Evolutionary conservation across 106 monocot genomes (phyloP), one percentile per base, ranked within the genome.

Genomic region (Dendrobium officinale): DNA sequence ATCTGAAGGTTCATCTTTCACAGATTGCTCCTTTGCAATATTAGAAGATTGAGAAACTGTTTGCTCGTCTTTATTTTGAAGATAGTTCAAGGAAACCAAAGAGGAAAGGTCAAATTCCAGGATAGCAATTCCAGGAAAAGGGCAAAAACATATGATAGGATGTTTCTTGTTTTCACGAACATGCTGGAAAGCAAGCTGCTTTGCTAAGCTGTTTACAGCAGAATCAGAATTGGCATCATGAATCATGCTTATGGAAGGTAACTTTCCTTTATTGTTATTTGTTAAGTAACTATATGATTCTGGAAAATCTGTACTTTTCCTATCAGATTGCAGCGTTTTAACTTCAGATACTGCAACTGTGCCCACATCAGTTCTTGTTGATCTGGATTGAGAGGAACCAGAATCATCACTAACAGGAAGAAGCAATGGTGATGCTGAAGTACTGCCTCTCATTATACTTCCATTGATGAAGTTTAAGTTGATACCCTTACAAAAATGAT

Each of bases 71-170:
- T 20, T 47, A 75, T 55, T 85, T 64, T 72, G 48, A n/a, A 22
- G 16, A 72, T 41, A 27, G 0, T 67, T 72, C 44, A 79, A 70
- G 22, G 86, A 86, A 85, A 93, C 84, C 16, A 99, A 48, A 64
- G 88, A 84, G 26, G 83, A 85, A 82, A 99, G 89, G 40, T 95
- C 98, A 87, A 99, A 99, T 74, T 87, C 89, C 82, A 95, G 72
- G 47, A 74, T 81, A 47, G 88, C 88, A 77, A 99, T 86, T 24
- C 93, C 98, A 80, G 98, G 85, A 85, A 91, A 93, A 4, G 91
- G 95, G 68, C 98, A 99, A 68, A 81, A 93, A 54, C 84, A 89
- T 83, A 86, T 91, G 26, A 99, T 80, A 40, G 95, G 88, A 77
- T 84, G 80, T 78, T 83, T 90, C 64, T 73, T 83, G 24, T 83